These are phyloP conservation scores for Linnemannia zychae DNA, from an alignment of 192 early-diverging fungal species.

Conservation along the genomic window DNA sequence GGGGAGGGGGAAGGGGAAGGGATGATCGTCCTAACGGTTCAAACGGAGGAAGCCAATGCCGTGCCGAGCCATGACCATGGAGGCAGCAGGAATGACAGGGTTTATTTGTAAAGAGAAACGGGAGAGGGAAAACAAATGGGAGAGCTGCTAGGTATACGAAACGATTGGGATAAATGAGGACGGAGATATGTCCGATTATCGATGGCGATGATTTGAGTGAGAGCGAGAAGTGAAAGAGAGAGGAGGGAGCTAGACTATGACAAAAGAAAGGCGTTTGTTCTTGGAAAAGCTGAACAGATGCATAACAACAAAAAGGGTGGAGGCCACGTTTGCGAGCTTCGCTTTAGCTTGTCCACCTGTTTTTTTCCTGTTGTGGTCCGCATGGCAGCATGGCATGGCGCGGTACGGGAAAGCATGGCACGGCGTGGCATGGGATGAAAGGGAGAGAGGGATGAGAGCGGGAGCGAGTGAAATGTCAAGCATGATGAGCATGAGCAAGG, in stretches of 20 bases:
- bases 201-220: not conserved
- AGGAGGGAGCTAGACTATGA: not conserved
- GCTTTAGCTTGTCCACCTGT: not conserved
- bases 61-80: not conserved
- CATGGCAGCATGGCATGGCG: not conserved
- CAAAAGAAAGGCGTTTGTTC: not conserved
- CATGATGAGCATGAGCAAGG: not conserved
- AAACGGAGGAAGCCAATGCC: not conserved
- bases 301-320: not conserved
- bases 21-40: not conserved
- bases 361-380: not conserved
- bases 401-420: not conserved
- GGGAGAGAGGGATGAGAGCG: not conserved
- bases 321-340: not conserved
- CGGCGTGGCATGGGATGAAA: not conserved
- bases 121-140: not conserved
- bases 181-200: slow-evolving; percentile 6
- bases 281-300: not conserved
- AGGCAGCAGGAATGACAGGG: not conserved
- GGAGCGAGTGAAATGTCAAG: not conserved
- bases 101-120: not conserved
- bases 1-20: not conserved
- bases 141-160: not conserved
- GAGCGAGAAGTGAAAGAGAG: not conserved
- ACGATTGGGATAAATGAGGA: not conserved